Conservation (phyloP, 306 rosid genomes). For the Cyclanthera cordifolia region DNA sequence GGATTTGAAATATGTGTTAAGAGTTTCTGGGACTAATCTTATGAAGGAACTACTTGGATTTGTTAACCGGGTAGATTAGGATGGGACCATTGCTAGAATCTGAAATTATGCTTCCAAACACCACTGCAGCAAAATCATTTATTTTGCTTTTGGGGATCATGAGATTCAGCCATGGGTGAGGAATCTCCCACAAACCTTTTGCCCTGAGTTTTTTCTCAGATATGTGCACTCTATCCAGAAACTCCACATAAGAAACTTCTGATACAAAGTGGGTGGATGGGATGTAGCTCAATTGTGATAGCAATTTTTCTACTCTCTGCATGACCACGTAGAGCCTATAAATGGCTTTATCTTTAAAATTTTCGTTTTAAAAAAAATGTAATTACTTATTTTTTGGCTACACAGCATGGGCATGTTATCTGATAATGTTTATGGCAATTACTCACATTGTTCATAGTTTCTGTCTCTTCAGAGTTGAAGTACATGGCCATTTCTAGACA, state of each 20-base stretch:
- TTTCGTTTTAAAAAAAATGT: too few relatives aligned
- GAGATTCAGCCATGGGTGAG: slow-evolving; percentile 92
- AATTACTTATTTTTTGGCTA: not conserved
- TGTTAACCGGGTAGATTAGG: slow-evolving; percentile 81
- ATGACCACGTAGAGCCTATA: slow-evolving; percentile 4
- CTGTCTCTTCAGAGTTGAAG: slow-evolving; percentile 46
- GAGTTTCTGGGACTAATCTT: not conserved
- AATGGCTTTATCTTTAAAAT: not conserved
- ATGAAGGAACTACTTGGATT: slow-evolving; percentile 42
- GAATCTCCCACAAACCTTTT: slow-evolving; percentile 75
- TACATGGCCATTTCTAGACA: slow-evolving; percentile 85
- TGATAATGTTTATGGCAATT: not conserved
- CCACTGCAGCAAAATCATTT: slow-evolving; percentile 43
- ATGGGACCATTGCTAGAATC: slow-evolving; percentile 69
- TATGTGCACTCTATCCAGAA: slow-evolving; percentile 76
- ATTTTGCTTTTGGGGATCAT: slow-evolving; percentile 59
- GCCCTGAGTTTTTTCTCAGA: slow-evolving; percentile 54
- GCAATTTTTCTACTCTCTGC: slow-evolving; percentile 53
- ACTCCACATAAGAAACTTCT: slow-evolving; percentile 68
- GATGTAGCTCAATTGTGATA: slow-evolving; percentile 48
- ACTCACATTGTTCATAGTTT: slow-evolving; percentile 43
- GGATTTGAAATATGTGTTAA: not conserved
- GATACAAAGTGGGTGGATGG: slow-evolving; percentile 53
- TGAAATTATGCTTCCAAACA: slow-evolving; percentile 57
- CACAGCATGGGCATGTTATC: not conserved